Base-by-base conservation (phyloP, 176 grass and related monocot genomes). In the Bolboschoenus planiculmis region DNA sequence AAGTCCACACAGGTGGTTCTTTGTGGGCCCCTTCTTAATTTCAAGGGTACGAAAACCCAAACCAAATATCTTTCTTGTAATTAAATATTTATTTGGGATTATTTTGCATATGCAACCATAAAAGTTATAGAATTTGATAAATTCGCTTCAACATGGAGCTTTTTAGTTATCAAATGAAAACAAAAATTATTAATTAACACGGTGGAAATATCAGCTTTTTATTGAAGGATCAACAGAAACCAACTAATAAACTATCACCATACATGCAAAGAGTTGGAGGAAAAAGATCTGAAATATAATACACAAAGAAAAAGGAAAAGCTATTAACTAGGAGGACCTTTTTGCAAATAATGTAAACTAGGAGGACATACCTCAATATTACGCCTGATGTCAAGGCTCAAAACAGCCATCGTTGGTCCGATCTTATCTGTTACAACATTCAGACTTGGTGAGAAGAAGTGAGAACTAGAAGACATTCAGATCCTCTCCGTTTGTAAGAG, bases 321-420 rank as follows among this genome's bases (percentile, higher is more conserved):
- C 5, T 40, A 40, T 3, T 5, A 40, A 51, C 3, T 14, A 51
- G n/a, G n/a, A n/a, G n/a, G n/a, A n/a, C n/a, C n/a, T n/a, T n/a
- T n/a, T n/a, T 11, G 15, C 3, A 70, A 68, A 70, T 40, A 70
- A 42, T 66, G 62, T 36, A 40, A 68, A 68, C 7, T 68, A 11
- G 67, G 2, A 4, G 15, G 29, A 15, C 62, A 71, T 61, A 97
- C 94, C 91, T 97, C 79, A 78, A 97, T 94, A 74, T 97, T 97
- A 37, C 91, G 81, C 83, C 91, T 86, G 87, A 97, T 81, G 89
- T 97, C 94, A 83, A 90, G 89, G 80, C 94, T 87, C 82, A 97
- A 79, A 48, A 97, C 94, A 26, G 89, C 90, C 94, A 97, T 90
- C 68, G 91, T 94, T 58, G 94, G 91, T 58, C 91, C 94, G 51